Evolutionary conservation across 176 grass and related monocot genomes (phyloP).

Genomic region (Carex scoparia): DNA sequence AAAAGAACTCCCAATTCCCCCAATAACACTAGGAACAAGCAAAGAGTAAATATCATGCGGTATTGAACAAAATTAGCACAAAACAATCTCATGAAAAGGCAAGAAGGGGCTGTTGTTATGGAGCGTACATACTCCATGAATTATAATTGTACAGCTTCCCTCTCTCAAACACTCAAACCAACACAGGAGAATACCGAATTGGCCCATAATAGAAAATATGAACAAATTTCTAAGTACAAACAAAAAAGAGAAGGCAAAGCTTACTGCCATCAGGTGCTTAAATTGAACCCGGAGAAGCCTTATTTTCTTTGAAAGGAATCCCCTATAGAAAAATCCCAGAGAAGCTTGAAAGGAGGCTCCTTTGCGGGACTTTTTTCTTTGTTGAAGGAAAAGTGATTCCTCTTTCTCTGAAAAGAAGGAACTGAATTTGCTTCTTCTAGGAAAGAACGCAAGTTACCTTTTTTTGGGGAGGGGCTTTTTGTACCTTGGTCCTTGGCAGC

Average conservation of each 20-base stretch:
- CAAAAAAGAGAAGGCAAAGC: background rate
- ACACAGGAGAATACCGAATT: background rate
- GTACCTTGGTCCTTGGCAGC: background rate
- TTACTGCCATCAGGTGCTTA: constrained; percentile 17
- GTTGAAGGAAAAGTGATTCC: background rate
- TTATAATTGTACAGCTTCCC: background rate
- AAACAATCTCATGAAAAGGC: background rate
- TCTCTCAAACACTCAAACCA: background rate
- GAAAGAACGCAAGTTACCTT: background rate
- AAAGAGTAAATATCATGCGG: background rate
- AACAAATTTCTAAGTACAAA: background rate
- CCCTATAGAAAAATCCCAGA: background rate
- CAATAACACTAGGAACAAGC: background rate
- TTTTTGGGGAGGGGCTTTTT: background rate
- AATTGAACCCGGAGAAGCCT: background rate
- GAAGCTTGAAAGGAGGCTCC: background rate
- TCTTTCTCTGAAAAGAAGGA: background rate
- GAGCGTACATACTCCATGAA: background rate
- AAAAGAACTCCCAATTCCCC: background rate
- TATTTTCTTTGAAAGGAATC: background rate
- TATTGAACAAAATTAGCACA: background rate
- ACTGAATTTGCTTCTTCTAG: background rate
- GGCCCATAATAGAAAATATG: background rate
- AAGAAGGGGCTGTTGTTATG: background rate
- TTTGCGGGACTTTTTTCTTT: background rate